Evolutionary conservation across 345 rosid species (phyloP).

Genomic region (Firmiana major): DNA sequence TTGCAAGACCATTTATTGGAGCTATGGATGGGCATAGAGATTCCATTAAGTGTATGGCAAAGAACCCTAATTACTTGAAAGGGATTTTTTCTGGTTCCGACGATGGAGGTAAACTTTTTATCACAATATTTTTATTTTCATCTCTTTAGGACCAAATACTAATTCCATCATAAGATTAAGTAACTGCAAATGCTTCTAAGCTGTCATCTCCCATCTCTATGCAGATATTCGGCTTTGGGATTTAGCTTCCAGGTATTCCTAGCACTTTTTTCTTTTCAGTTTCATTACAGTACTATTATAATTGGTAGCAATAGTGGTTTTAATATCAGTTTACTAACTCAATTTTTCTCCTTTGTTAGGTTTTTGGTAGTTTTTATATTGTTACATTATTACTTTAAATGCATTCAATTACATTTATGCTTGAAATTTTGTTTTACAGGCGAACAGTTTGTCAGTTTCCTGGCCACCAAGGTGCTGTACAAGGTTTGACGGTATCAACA

Average conservation of each 20-base stretch:
- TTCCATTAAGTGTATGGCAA: constrained; percentile 88
- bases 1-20: constrained; percentile 86
- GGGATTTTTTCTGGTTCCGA: constrained; percentile 88
- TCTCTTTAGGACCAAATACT: not conserved
- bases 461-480: constrained; percentile 92
- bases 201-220: constrained; percentile 9
- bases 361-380: not conserved
- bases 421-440: constrained; percentile 39
- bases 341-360: not conserved
- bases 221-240: constrained; percentile 98
- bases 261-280: not conserved
- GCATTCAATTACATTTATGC: constrained; percentile 6
- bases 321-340: not conserved
- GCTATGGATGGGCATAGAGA: constrained; percentile 97
- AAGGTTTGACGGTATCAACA: constrained; percentile 83
- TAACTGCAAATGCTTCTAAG: not conserved
- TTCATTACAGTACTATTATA: not conserved
- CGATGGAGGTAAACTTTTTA: constrained; percentile 72
- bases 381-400: not conserved
- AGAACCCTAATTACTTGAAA: constrained; percentile 83
- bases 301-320: not conserved
- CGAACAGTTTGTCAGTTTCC: constrained; percentile 85
- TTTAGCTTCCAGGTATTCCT: constrained; percentile 65
- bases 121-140: not conserved
- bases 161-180: not conserved